Conservation (phyloP, 2,329 filamentous ascomycete species). For the Pseudopyricularia cyperi region DNA sequence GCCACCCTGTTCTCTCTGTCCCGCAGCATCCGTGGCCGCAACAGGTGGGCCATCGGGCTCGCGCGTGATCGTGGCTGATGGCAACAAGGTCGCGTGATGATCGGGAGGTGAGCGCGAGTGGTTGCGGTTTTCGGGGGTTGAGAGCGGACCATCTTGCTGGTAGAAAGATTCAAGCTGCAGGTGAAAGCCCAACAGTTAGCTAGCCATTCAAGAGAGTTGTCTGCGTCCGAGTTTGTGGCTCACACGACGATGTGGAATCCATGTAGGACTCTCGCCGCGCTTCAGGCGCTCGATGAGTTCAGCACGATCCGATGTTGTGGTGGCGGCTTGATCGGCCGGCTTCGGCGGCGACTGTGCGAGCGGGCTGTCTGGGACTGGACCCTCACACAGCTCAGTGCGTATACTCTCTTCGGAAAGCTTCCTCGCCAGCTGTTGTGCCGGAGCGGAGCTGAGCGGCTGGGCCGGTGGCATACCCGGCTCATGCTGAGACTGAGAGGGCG, state of each 20-base stretch:
- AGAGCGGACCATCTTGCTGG: conserved; percentile 17
- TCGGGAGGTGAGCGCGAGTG: conserved; percentile 14
- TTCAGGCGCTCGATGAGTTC: conserved; percentile 80
- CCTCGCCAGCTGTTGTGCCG: conserved; percentile 10
- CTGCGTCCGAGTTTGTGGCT: conserved; percentile 9
- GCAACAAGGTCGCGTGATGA: conserved; percentile 25
- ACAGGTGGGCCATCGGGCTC: conserved; percentile 21
- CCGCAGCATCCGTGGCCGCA: conserved; percentile 15
- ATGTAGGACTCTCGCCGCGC: conserved; percentile 60
- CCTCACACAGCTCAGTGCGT: conserved; percentile 47
- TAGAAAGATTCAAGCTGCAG: conserved; percentile 27
- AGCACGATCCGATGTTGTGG: conserved; percentile 45
- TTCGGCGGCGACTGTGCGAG: neutral
- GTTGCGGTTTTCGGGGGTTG: conserved; percentile 19
- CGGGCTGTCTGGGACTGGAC: conserved; percentile 28
- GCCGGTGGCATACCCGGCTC: conserved; percentile 6
- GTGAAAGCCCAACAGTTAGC: neutral
- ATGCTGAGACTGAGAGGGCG: conserved; percentile 11
- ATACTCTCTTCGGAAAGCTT: conserved; percentile 47
- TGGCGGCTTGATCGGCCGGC: conserved; percentile 16
- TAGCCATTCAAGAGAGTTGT: neutral
- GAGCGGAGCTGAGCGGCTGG: neutral
- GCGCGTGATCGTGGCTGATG: conserved; percentile 33
- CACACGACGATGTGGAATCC: conserved; percentile 55
- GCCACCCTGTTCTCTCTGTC: conserved; percentile 36